Conservation (phyloP, 441 rosid species). For the Euphorbia corollata region DNA sequence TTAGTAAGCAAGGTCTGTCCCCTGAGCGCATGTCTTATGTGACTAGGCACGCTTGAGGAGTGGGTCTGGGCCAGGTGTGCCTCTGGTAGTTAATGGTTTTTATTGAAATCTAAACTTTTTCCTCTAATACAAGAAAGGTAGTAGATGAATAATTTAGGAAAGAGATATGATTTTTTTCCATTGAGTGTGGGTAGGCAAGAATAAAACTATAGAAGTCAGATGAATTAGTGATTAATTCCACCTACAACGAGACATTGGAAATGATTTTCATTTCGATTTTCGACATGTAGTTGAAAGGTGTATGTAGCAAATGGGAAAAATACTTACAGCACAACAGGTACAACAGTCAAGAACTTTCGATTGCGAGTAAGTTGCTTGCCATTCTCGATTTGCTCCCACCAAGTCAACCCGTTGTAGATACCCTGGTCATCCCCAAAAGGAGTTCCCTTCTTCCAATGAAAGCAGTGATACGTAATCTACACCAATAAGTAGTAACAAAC, state of each 20-base stretch:
- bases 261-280: conserved; percentile 6
- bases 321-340: conserved; percentile 82
- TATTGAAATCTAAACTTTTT: too few relatives aligned
- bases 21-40: too few relatives aligned
- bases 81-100: too few relatives aligned
- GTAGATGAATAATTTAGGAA: too few relatives aligned
- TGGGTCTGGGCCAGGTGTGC: too few relatives aligned
- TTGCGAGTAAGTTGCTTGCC: conserved; percentile 87
- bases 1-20: too few relatives aligned
- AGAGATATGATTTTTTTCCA: too few relatives aligned
- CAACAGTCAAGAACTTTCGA: conserved; percentile 77
- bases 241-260: not conserved
- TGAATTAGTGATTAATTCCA: too few relatives aligned
- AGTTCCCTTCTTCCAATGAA: conserved; percentile 96
- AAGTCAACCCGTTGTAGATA: conserved; percentile 78
- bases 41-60: too few relatives aligned
- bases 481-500: conserved; percentile 17
- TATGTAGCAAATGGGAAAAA: not conserved
- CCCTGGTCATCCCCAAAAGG: conserved; percentile 97
- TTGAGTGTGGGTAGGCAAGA: too few relatives aligned
- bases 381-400: conserved; percentile 97
- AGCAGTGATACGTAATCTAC: conserved; percentile 82
- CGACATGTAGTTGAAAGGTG: not conserved
- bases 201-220: too few relatives aligned
- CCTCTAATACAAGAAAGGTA: too few relatives aligned